A percentile compares a stretch with the other conserved stretches of the same genome.
These are phyloP conservation scores for Cornus florida DNA, from an alignment of 148 eudicot species.

Conservation along the genomic window DNA sequence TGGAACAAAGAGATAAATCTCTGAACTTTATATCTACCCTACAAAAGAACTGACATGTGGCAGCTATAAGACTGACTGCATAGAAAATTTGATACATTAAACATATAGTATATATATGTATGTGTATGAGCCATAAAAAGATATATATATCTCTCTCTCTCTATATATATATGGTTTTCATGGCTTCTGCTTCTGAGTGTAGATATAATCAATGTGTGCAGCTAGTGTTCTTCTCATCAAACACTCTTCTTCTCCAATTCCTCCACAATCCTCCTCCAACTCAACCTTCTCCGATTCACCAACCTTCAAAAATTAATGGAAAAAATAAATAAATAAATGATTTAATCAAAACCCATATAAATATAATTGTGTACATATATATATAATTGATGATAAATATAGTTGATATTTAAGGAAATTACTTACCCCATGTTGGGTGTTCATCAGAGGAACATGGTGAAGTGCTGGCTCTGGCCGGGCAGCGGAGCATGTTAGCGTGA, in stretches of 20 bases:
- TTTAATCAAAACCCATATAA: not conserved
- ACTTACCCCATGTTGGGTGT: conserved; percentile 23
- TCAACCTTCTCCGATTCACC: conserved; percentile 8
- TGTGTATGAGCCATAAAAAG: too few species aligned
- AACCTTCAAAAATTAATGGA: not conserved
- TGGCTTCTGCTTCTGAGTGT: conserved; percentile 38
- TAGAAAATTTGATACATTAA: not conserved
- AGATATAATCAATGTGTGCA: conserved; percentile 46
- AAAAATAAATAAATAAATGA: not conserved
- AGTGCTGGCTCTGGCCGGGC: conserved; percentile 31
- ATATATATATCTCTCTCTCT: not conserved
- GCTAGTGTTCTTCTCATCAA: conserved; percentile 33
- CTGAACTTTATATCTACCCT: not conserved
- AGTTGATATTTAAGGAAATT: not conserved
- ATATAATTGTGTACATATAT: not conserved
- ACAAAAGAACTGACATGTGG: not conserved
- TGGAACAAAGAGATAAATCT: not conserved
- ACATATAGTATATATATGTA: not conserved
- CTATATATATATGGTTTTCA: not conserved
- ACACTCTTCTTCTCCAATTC: conserved; percentile 42
- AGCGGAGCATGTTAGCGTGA: conserved; percentile 8
- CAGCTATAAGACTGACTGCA: not conserved
- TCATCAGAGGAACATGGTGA: conserved; percentile 21
- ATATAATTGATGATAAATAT: not conserved
- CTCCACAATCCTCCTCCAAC: conserved; percentile 22